phyloP scores from a whole-genome alignment of 164 flowering plant genomes.

The Piper betle region DNA sequence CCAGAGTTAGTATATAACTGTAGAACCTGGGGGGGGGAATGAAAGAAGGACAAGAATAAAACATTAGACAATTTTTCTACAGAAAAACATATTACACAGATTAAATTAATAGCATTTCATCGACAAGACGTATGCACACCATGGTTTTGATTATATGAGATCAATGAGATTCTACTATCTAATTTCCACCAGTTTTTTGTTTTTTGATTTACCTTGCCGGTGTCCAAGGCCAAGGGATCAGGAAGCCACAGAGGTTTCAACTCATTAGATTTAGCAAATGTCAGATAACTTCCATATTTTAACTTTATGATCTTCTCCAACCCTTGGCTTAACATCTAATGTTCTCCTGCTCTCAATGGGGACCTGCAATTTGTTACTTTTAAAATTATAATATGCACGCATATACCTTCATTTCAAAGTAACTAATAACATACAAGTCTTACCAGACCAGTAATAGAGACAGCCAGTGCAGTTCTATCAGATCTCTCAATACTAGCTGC shows the following conservation, averaged over 20 bases:
- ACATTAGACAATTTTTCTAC: background rate
- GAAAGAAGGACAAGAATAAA: background rate
- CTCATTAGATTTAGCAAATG: conserved; percentile 8
- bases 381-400: background rate
- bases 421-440: background rate
- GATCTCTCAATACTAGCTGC: conserved; percentile 9
- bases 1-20: conserved; percentile 72
- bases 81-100: too few relatives aligned
- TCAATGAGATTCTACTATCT: too few relatives aligned
- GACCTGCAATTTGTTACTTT: conserved; percentile 7
- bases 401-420: background rate
- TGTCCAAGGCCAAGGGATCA: conserved; percentile 9
- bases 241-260: conserved; percentile 10
- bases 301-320: conserved; percentile 11
- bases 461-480: conserved; percentile 9
- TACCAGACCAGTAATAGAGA: conserved; percentile 10
- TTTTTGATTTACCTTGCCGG: conserved; percentile 8
- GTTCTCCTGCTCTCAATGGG: conserved; percentile 9
- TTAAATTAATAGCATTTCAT: too few relatives aligned
- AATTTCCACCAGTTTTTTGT: too few relatives aligned
- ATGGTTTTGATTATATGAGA: too few relatives aligned
- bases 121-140: too few relatives aligned
- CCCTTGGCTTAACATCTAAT: conserved; percentile 13
- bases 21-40: conserved; percentile 35
- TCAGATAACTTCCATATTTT: conserved; percentile 15